These are phyloP conservation scores for Trichoderma simmonsii DNA, from an alignment of 2,329 filamentous ascomycete species.

Conservation along the genomic window DNA sequence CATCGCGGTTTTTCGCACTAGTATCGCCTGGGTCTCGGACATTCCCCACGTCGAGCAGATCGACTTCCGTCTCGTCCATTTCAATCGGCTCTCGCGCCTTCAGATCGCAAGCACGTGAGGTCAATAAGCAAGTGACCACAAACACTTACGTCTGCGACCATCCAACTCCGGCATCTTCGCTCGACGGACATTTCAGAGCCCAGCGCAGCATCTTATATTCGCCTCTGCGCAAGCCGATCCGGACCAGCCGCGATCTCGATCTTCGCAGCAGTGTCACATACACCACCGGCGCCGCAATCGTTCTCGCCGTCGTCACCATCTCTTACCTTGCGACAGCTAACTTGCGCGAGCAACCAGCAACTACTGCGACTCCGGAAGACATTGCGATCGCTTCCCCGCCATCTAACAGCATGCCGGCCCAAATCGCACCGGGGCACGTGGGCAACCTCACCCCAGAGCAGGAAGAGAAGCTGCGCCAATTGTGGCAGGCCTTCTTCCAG, in stretches of 20 bases:
- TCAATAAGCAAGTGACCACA: not conserved
- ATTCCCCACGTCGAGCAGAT: not conserved
- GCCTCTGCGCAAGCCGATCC: not conserved
- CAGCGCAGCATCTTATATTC: not conserved
- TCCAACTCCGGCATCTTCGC: not conserved
- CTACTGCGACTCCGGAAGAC: not conserved
- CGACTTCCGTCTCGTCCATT: not conserved
- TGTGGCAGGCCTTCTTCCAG: slow-evolving; percentile 76
- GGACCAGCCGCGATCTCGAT: not conserved
- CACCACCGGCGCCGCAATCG: not conserved
- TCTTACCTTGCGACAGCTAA: not conserved
- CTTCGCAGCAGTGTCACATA: slow-evolving; percentile 3
- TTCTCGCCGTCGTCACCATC: not conserved
- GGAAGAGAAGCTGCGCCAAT: slow-evolving; percentile 80
- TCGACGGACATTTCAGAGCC: not conserved
- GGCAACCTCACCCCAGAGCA: slow-evolving; percentile 88
- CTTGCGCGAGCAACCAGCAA: not conserved
- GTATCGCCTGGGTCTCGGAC: not conserved
- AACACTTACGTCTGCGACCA: not conserved
- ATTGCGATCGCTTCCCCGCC: not conserved
- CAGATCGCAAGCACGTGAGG: slow-evolving; percentile 3
- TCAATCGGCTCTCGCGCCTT: not conserved
- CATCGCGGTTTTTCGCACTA: slow-evolving; percentile 1
- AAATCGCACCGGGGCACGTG: slow-evolving; percentile 65
- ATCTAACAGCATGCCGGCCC: slow-evolving; percentile 3